These are phyloP conservation scores for Gaeumannomyces sp. DNA, from an alignment of 2,329 filamentous ascomycete genomes.

Conservation along the genomic window DNA sequence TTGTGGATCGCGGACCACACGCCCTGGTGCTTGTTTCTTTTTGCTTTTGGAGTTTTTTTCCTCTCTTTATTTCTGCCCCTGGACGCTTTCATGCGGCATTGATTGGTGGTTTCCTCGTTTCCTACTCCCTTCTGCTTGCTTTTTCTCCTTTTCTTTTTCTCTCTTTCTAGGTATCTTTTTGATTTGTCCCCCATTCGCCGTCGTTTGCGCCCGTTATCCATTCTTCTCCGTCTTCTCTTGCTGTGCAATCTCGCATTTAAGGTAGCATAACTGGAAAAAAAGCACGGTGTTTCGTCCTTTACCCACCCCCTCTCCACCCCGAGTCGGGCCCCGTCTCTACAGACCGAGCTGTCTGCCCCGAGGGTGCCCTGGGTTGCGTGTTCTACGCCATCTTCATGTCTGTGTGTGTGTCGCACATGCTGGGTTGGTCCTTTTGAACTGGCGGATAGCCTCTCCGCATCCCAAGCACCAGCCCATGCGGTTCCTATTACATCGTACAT, in stretches of 20 bases:
- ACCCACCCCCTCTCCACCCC: background rate
- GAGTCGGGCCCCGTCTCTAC: too few relatives aligned
- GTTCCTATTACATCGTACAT: background rate
- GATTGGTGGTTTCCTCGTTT: background rate
- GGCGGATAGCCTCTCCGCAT: background rate
- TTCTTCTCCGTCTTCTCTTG: background rate
- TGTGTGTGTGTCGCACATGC: background rate
- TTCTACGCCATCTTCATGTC: background rate
- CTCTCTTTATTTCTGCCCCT: background rate
- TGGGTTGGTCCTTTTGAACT: background rate
- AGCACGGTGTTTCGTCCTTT: background rate
- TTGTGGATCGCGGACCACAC: background rate
- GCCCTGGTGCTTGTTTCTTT: background rate
- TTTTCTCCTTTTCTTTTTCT: background rate
- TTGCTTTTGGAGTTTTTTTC: background rate
- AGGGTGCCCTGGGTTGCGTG: background rate
- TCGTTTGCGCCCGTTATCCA: background rate
- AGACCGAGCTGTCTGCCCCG: background rate
- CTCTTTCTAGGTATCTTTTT: background rate
- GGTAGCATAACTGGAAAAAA: background rate
- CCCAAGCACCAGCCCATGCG: background rate
- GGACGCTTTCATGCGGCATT: too few relatives aligned
- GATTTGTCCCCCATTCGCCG: background rate
- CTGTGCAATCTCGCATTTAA: background rate
- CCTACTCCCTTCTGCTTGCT: background rate